Evolutionary conservation across 2,329 filamentous ascomycete genomes (phyloP), one percentile per base, ranked within the genome.

Genomic region (Aspergillus jensenii): DNA sequence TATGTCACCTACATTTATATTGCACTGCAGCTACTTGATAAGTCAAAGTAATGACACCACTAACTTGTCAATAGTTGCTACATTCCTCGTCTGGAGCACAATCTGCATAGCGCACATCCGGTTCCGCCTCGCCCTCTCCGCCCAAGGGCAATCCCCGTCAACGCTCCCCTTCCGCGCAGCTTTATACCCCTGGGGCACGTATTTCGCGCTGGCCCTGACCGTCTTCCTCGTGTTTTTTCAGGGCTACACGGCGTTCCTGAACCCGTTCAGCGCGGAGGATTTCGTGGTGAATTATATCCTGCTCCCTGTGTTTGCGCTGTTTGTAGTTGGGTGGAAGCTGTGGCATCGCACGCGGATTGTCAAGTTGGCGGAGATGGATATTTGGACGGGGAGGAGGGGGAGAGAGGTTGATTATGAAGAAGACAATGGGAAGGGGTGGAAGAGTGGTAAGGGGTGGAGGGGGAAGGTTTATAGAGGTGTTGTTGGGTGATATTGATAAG

Each of bases 251-350:
- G 81, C 80, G 2, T 81, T 78, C 52, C 61, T 84, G 52, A 75
- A 75, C 43, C 81, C 79, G 0, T 85, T 82, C 62, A 76, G 76
- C 33, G 74, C 77, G 0, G 78, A 78, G 1, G 75, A 73, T 8
- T 84, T 85, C 63, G 79, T 85, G 31, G 77, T 82, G 51, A 82
- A 81, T 59, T 85, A 85, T 63, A 81, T 84, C 53, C 74, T 85
- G 62, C 61, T 84, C 1, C 80, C 79, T 1, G 68, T 84, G 2
- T 84, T 84, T 57, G 71, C 72, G 1, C 55, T 80, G 2, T 76
- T 82, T 23, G 79, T 76, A 37, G 58, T 79, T 17, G 73, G 70
- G 0, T 84, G 80, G 66, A 84, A 83, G 61, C 58, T 81, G 9
- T 71, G 68, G 56, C 69, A 74, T 55, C 73, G 71, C 58, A 77